phyloP scores from a whole-genome alignment of 2,329 filamentous ascomycete species.

The Thielaviopsis ethacetica region DNA sequence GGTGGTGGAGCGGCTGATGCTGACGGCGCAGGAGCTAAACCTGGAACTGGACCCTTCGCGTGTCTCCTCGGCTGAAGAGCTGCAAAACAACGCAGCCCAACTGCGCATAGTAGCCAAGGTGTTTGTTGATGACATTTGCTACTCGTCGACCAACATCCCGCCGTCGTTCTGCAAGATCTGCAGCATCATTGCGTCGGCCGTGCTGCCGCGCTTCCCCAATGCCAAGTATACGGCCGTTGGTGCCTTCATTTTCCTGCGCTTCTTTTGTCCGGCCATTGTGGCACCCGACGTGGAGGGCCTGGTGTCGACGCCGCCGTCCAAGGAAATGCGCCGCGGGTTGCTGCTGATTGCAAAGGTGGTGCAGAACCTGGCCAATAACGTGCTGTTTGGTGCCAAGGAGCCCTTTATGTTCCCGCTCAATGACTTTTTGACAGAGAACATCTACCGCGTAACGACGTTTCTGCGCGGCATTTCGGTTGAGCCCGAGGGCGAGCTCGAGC shows the following conservation, averaged over 20 bases:
- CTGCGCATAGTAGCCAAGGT: conserved; percentile 52
- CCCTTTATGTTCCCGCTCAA: conserved; percentile 58
- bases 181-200: conserved; percentile 49
- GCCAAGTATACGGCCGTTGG: conserved; percentile 58
- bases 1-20: conserved; percentile 47
- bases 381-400: conserved; percentile 55
- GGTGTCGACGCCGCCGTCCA: conserved; percentile 43
- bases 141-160: conserved; percentile 44
- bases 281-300: conserved; percentile 52
- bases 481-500: conserved; percentile 28
- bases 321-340: conserved; percentile 52
- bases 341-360: conserved; percentile 56
- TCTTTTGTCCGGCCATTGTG: conserved; percentile 58
- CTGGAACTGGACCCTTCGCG: conserved; percentile 50
- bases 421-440: conserved; percentile 51
- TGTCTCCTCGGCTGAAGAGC: conserved; percentile 41
- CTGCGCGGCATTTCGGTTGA: conserved; percentile 49
- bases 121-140: conserved; percentile 55
- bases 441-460: conserved; percentile 50
- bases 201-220: conserved; percentile 47
- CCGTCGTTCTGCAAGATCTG: conserved; percentile 50
- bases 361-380: conserved; percentile 56
- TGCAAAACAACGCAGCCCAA: conserved; percentile 49
- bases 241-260: conserved; percentile 54
- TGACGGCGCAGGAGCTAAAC: conserved; percentile 50